Percentiles rank a stretch among this genome's conserved stretches.
phyloP scores from a whole-genome alignment of 2,329 filamentous ascomycete genomes.

The Triangularia setosa region DNA sequence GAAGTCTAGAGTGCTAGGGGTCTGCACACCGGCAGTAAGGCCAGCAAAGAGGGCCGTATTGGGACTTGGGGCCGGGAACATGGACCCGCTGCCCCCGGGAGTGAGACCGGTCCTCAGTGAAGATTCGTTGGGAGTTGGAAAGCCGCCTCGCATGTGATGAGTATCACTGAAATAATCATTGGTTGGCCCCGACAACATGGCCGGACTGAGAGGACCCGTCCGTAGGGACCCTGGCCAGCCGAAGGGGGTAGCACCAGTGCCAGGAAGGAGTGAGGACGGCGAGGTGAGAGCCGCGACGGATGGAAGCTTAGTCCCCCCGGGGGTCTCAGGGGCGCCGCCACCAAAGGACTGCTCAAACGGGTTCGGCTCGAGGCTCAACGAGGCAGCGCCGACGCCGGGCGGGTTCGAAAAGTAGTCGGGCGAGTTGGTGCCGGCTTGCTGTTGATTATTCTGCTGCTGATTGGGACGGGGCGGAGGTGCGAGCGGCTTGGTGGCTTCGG shows the following conservation, averaged over 20 bases:
- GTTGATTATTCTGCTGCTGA: constrained; percentile 35
- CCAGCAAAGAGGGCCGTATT: constrained; percentile 79
- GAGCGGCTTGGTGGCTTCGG: constrained; percentile 60
- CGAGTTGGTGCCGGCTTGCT: constrained; percentile 41
- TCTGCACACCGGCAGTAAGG: constrained; percentile 75
- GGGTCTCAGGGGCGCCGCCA: constrained; percentile 66
- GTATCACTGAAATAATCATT: constrained; percentile 84
- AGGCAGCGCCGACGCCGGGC: constrained; percentile 35
- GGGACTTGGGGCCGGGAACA: constrained; percentile 90
- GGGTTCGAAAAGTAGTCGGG: constrained; percentile 67
- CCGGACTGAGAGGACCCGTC: constrained; percentile 89
- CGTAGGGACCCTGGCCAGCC: constrained; percentile 85
- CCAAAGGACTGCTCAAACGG: constrained; percentile 96
- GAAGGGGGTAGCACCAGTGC: constrained; percentile 67
- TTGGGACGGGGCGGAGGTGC: constrained; percentile 66
- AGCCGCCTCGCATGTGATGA: constrained; percentile 72
- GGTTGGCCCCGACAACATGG: constrained; percentile 83
- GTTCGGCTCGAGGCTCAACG: constrained; percentile 79
- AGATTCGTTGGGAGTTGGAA: constrained; percentile 95
- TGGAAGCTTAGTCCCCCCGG: constrained; percentile 77
- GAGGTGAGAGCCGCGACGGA: constrained; percentile 89
- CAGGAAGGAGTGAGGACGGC: constrained; percentile 74
- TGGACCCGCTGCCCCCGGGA: constrained; percentile 90
- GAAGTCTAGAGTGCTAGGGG: constrained; percentile 88
- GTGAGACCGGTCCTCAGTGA: constrained; percentile 87